These are phyloP conservation scores for Solanum aculeatissimum DNA, from an alignment of 305 asterid genomes.

Conservation along the genomic window DNA sequence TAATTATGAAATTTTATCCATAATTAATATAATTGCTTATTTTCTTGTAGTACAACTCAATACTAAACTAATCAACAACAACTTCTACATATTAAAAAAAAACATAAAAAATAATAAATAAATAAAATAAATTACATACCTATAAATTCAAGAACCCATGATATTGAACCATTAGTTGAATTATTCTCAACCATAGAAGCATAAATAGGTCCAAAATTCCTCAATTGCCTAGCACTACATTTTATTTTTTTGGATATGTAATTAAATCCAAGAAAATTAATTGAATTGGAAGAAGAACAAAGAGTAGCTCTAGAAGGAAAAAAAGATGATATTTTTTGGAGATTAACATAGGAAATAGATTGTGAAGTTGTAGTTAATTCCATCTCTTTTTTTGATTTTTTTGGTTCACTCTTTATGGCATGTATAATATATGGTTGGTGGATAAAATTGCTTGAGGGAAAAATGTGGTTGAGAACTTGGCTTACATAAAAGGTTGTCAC, in stretches of 20 bases:
- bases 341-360: slow-evolving; percentile 8
- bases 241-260: slow-evolving; percentile 31
- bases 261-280: slow-evolving; percentile 29
- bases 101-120: neutral
- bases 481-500: neutral
- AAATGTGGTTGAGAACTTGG: neutral
- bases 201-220: slow-evolving; percentile 29
- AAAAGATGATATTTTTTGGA: slow-evolving; percentile 5
- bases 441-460: neutral
- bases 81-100: neutral
- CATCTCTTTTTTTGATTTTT: slow-evolving; percentile 2
- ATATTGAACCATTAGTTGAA: slow-evolving; percentile 21
- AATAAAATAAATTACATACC: slow-evolving; percentile 21
- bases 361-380: slow-evolving; percentile 12
- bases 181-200: slow-evolving; percentile 31
- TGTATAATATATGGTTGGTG: neutral
- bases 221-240: slow-evolving; percentile 20
- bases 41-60: too few relatives aligned
- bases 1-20: too few relatives aligned
- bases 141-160: slow-evolving; percentile 71
- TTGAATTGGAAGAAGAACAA: slow-evolving; percentile 9
- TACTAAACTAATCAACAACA: neutral
- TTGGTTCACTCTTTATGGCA: neutral
- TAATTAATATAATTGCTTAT: too few relatives aligned
- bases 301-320: slow-evolving; percentile 12